Percentiles rank a stretch among this genome's conserved stretches.
phyloP scores from a whole-genome alignment of 495 filamentous ascomycete genomes.

The Daldinia vernicosa region DNA sequence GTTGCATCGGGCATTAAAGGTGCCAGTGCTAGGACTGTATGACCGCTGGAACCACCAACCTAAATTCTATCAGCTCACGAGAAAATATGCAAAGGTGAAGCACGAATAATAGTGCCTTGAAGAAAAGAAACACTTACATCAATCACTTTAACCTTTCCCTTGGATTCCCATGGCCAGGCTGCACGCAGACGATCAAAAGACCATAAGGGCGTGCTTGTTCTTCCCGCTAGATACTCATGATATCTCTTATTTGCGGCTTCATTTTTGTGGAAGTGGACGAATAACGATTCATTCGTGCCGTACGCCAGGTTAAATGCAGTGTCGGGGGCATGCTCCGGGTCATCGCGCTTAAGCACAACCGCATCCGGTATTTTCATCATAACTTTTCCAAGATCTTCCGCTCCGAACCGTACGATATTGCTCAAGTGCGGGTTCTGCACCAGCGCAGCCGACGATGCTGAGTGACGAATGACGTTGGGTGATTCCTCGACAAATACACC shows the following conservation, averaged over 20 bases:
- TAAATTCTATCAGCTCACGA: constrained; percentile 21
- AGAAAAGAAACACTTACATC: constrained; percentile 25
- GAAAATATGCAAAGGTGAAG: not conserved
- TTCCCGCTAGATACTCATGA: constrained; percentile 38
- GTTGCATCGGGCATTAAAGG: constrained; percentile 45
- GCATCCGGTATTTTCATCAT: constrained; percentile 37
- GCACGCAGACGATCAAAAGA: constrained; percentile 38
- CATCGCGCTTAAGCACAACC: constrained; percentile 35
- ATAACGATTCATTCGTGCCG: constrained; percentile 41
- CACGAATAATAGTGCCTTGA: not conserved
- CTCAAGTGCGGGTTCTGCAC: constrained; percentile 80
- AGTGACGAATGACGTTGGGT: constrained; percentile 47
- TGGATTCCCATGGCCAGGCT: constrained; percentile 29
- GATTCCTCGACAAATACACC: constrained; percentile 47
- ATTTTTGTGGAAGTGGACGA: constrained; percentile 34
- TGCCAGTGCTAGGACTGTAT: constrained; percentile 49
- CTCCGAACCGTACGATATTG: constrained; percentile 79
- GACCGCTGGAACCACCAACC: constrained; percentile 57
- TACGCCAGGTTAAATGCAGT: constrained; percentile 49
- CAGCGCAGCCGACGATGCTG: constrained; percentile 50
- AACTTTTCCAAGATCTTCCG: constrained; percentile 30
- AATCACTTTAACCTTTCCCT: constrained; percentile 31
- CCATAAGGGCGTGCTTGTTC: constrained; percentile 36
- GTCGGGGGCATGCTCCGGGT: constrained; percentile 38
- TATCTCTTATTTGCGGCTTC: constrained; percentile 29